phyloP scores from a whole-genome alignment of 176 grass and related monocot species.

The Luzula sylvatica region DNA sequence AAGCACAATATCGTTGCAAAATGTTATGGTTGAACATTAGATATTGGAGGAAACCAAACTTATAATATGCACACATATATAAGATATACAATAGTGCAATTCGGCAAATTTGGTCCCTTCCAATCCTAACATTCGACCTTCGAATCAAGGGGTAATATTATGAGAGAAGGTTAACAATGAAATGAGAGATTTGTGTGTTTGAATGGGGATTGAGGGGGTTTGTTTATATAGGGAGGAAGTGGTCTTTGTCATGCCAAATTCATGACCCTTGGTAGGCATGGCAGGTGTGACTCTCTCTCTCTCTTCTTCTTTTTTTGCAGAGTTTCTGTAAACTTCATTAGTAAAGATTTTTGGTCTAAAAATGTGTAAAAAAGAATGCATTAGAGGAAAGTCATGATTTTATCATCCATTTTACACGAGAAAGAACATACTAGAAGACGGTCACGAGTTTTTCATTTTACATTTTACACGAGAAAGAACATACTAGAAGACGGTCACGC shows the following conservation, averaged over 20 bases:
- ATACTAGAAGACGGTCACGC: too few relatives aligned
- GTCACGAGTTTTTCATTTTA: too few relatives aligned
- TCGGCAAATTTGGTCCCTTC: slow-evolving; percentile 19
- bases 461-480: too few relatives aligned
- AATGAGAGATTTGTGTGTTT: neutral
- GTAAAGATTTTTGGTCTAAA: neutral
- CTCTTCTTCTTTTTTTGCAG: slow-evolving; percentile 14
- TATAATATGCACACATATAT: neutral
- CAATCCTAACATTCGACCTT: slow-evolving; percentile 24
- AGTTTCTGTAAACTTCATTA: neutral
- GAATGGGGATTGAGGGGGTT: neutral
- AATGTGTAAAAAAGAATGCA: neutral
- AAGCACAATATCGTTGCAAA: neutral
- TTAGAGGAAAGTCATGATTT: too few relatives aligned
- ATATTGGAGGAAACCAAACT: slow-evolving; percentile 33
- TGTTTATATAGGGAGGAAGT: neutral
- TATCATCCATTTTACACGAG: too few relatives aligned
- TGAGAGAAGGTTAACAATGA: neutral
- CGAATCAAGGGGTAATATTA: neutral
- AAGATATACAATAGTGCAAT: neutral
- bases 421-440: too few relatives aligned
- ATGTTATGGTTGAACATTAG: slow-evolving; percentile 7
- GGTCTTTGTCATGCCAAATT: slow-evolving; percentile 10
- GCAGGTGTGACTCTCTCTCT: neutral
- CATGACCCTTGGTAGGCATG: neutral